phyloP scores from a whole-genome alignment of 1,284 basidiomycete genomes.

The Prillingera fragicola region DNA sequence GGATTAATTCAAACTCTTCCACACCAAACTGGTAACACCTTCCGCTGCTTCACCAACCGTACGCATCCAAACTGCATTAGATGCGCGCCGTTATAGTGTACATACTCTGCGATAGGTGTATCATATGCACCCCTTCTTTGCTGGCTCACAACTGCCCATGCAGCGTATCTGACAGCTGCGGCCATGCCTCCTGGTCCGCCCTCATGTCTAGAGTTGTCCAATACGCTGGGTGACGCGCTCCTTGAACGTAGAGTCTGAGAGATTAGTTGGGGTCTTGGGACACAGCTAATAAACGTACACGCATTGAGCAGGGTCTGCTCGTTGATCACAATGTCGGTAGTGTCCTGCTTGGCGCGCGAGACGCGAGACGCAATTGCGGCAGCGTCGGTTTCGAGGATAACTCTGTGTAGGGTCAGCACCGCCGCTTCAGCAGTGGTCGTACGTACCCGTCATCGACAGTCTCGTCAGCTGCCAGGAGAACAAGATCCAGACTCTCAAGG shows the following conservation, averaged over 20 bases:
- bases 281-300: slow-evolving; percentile 44
- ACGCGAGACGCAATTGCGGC: slow-evolving; percentile 92
- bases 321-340: slow-evolving; percentile 96
- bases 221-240: slow-evolving; percentile 67
- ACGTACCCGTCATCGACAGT: slow-evolving; percentile 94
- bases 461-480: slow-evolving; percentile 90
- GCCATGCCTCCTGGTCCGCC: too few relatives aligned
- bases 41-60: too few relatives aligned
- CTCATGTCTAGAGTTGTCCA: slow-evolving; percentile 54
- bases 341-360: slow-evolving; percentile 84
- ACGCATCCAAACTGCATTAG: too few relatives aligned
- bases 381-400: slow-evolving; percentile 95
- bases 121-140: too few relatives aligned
- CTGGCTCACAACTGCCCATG: too few relatives aligned
- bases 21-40: too few relatives aligned
- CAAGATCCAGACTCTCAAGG: slow-evolving; percentile 89
- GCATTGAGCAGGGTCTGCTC: slow-evolving; percentile 92
- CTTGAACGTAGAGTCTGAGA: slow-evolving; percentile 70
- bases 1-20: too few relatives aligned
- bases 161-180: too few relatives aligned
- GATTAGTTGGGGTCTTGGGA: not conserved
- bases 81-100: too few relatives aligned
- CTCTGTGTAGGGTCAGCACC: slow-evolving; percentile 53
- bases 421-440: too few relatives aligned
- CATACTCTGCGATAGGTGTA: too few relatives aligned